Conservation (phyloP, 345 rosid genomes). For the Gossypium raimondii region DNA sequence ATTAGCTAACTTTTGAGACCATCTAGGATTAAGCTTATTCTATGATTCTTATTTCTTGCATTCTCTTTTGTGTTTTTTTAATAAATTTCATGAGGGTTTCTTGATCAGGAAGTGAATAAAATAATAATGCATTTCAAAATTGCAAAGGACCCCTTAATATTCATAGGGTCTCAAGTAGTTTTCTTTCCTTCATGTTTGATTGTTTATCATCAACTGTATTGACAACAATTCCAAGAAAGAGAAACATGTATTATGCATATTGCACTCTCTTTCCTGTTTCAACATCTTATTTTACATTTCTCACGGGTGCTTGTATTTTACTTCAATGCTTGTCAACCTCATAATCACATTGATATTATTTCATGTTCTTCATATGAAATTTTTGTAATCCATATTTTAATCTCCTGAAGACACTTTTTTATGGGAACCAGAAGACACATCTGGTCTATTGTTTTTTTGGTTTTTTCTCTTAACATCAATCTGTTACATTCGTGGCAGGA, state of each 20-base stretch:
- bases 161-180: not conserved
- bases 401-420: not conserved
- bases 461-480: not conserved
- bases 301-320: not conserved
- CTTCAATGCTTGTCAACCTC: slow-evolving; percentile 1
- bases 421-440: not conserved
- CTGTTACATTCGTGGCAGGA: slow-evolving; percentile 37
- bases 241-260: not conserved
- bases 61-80: not conserved
- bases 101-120: not conserved
- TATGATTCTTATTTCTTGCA: not conserved
- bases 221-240: not conserved
- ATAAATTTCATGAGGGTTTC: not conserved
- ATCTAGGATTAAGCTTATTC: not conserved
- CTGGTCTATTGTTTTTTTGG: not conserved
- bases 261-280: not conserved
- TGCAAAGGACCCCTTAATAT: not conserved
- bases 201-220: not conserved
- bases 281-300: not conserved
- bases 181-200: not conserved
- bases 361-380: not conserved
- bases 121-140: not conserved
- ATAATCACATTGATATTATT: not conserved
- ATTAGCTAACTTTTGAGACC: not conserved
- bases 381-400: not conserved